These are phyloP conservation scores for Wickerhamomyces alni DNA, from an alignment of 805 yeast genomes.

Conservation along the genomic window DNA sequence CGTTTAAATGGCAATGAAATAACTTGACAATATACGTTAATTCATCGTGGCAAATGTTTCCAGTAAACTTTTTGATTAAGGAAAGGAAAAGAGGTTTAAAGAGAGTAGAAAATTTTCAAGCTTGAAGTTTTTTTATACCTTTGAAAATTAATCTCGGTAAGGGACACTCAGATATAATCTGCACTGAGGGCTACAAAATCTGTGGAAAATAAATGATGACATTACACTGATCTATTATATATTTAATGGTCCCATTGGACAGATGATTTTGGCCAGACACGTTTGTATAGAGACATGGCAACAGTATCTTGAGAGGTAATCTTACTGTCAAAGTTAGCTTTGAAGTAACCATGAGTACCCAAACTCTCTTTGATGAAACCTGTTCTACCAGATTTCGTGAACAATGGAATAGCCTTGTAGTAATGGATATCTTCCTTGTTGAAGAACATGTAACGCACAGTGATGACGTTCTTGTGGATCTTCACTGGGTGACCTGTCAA, in stretches of 20 bases:
- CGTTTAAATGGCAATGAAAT: constrained; percentile 26
- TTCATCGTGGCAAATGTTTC: constrained; percentile 29
- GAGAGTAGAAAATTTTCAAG: constrained; percentile 1
- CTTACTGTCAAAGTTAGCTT: constrained; percentile 90
- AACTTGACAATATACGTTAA: constrained; percentile 21
- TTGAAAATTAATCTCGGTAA: background rate
- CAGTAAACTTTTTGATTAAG: constrained; percentile 26
- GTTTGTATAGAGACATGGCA: constrained; percentile 89
- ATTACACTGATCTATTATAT: background rate
- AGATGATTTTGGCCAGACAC: constrained; percentile 78
- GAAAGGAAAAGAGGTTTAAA: constrained; percentile 15
- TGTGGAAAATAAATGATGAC: background rate
- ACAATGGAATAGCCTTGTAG: constrained; percentile 88
- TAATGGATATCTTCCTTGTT: constrained; percentile 80
- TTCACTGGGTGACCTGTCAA: constrained; percentile 93
- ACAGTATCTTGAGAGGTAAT: constrained; percentile 87
- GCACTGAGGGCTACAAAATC: background rate
- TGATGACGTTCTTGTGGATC: constrained; percentile 87
- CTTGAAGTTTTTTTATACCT: background rate
- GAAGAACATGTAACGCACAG: constrained; percentile 97
- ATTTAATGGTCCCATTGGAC: constrained; percentile 25
- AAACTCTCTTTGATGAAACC: constrained; percentile 93
- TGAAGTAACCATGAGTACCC: constrained; percentile 98
- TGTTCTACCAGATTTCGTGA: constrained; percentile 86
- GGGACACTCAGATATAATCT: too few species aligned